phyloP scores from a whole-genome alignment of 1,139 yeast genomes.

The Waltiozyma sp. region DNA sequence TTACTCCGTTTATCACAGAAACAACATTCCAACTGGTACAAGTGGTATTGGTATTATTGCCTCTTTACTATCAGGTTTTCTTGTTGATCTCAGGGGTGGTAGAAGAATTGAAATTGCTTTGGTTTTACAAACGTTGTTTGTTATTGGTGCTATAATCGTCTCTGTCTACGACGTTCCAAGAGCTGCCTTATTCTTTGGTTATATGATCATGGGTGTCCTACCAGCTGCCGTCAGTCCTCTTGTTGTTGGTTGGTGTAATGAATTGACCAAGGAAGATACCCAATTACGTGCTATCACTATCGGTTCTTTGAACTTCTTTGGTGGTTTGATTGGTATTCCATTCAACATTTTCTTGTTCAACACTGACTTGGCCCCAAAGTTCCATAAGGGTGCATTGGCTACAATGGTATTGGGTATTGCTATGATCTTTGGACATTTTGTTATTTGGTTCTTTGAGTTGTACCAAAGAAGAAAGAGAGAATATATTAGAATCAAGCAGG shows the following conservation, averaged over 20 bases:
- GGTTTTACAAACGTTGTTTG: conserved; percentile 3
- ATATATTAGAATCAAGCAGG: too few relatives aligned
- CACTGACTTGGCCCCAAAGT: conserved; percentile 11
- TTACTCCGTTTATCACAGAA: conserved; percentile 28
- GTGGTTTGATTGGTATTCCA: conserved; percentile 9
- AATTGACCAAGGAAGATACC: conserved; percentile 12
- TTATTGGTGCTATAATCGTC: conserved; percentile 10
- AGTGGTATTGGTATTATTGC: conserved; percentile 29
- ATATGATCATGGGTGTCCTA: conserved; percentile 9
- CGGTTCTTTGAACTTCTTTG: conserved; percentile 11
- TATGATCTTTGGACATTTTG: conserved; percentile 7
- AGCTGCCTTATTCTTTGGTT: conserved; percentile 10
- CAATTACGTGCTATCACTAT: conserved; percentile 13
- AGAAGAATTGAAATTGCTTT: conserved; percentile 4
- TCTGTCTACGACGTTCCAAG: conserved; percentile 11
- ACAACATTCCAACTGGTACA: conserved; percentile 33
- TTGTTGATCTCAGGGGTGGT: conserved; percentile 22
- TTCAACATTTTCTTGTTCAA: conserved; percentile 7
- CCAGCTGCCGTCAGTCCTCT: conserved; percentile 8
- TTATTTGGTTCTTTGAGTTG: conserved; percentile 11
- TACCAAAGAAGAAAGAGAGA: conserved; percentile 13
- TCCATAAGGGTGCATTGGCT: conserved; percentile 7
- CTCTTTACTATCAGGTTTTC: conserved; percentile 27
- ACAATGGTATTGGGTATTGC: conserved; percentile 5
- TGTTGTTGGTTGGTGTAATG: conserved; percentile 14